Conservation (phyloP, 306 rosid species). For the Quercus wislizeni region DNA sequence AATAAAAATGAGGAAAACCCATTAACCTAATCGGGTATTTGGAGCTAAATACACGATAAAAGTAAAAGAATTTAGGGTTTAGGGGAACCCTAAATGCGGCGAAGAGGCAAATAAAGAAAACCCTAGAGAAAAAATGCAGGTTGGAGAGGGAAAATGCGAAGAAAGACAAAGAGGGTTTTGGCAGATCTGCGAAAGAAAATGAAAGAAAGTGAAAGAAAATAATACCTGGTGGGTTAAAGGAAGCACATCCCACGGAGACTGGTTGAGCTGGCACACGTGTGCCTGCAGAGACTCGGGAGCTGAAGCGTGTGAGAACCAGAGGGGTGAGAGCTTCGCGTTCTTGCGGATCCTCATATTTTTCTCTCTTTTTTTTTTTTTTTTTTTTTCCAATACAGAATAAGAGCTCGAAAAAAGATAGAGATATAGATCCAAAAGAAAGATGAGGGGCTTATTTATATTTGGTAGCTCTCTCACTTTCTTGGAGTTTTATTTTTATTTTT, state of each 20-base stretch:
- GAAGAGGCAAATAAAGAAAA: conserved; percentile 14
- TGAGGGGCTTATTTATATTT: background rate
- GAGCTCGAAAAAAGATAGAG: background rate
- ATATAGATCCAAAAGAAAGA: background rate
- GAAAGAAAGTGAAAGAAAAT: conserved; percentile 10
- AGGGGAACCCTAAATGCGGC: conserved; percentile 47
- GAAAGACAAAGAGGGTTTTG: background rate
- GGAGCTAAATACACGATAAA: background rate
- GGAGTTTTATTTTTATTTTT: background rate
- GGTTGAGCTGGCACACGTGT: conserved; percentile 76
- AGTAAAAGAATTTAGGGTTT: conserved; percentile 28
- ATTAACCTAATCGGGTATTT: conserved; percentile 45
- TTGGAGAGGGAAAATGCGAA: background rate
- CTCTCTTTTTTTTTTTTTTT: too few relatives aligned
- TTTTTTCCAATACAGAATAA: too few relatives aligned
- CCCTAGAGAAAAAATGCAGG: conserved; percentile 34
- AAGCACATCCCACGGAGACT: conserved; percentile 87
- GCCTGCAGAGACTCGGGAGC: conserved; percentile 42
- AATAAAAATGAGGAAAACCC: conserved; percentile 25
- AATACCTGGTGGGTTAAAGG: conserved; percentile 58
- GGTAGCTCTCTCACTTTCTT: background rate
- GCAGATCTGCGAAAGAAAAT: conserved; percentile 45
- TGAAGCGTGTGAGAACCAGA: conserved; percentile 35
- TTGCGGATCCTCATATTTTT: conserved; percentile 76
- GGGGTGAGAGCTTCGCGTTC: conserved; percentile 66